Base-by-base conservation (phyloP, 176 grass and related monocot genomes). In the Miscanthus lutarioriparius region DNA sequence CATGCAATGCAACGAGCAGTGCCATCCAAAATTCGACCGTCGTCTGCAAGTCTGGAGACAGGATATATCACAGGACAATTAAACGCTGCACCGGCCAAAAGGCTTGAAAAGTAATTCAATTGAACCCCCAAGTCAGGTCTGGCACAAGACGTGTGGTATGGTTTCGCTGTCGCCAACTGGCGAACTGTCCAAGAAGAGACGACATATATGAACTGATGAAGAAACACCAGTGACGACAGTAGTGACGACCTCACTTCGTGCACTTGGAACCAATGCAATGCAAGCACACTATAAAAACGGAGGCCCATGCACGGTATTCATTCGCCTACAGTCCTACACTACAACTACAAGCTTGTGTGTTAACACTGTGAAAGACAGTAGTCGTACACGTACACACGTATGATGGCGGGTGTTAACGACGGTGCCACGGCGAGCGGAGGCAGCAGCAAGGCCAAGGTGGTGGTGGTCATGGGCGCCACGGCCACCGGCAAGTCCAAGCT, bases 401-500 rank as follows among this genome's bases (percentile, higher is more conserved):
- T 10, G 15, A 62, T 62, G 58, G n/a, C 58, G 3, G 23, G 58
- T 26, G 58, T 62, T 11, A 5, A 12, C 2, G 4, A 15, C 5
- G 58, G n/a, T 26, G 58, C 58, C n/a, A 62, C 58, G n/a, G 58
- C n/a, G 10, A 23, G 22, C 20, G 54, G 22, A 59, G 54, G 53
- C 53, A n/a, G 9, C 22, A 25, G 0, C 0, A 61, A 61, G 70
- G 75, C 43, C 1, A 94, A 96, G 76, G 91, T 91, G 28, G 88
- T 99, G 1, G 81, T 99, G 5, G 88, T 99, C 1, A 79, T 99
- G 67, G 97, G 97, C n/a, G 88, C 93, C 11, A 99, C 97, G 3
- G 97, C 90, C 10, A 94, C 97, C 10, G 97, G 97, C 22, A 99
- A 99, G 75, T 99, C 97, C 0, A 85, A 91, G 43, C 86, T 99